Percentiles rank a stretch among this genome's conserved stretches.
Conservation (phyloP, 2,329 filamentous ascomycete genomes). For the Diaporthe sp. region DNA sequence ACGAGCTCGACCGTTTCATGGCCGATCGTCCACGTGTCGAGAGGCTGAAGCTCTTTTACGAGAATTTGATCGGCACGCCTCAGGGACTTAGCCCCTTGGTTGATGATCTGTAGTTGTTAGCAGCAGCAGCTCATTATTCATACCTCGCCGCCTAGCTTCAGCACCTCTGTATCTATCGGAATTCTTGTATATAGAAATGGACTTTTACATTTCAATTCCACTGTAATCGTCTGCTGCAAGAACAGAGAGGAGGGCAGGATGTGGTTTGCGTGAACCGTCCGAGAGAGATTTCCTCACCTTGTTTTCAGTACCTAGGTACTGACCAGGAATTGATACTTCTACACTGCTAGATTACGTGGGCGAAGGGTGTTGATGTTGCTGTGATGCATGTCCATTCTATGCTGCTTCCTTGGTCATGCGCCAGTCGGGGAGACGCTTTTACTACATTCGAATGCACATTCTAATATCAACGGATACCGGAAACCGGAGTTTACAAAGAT, state of each 20-base stretch:
- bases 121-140: background rate
- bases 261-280: background rate
- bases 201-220: background rate
- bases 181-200: background rate
- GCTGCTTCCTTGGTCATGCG: background rate
- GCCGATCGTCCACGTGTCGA: background rate
- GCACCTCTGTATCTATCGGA: background rate
- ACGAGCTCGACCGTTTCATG: background rate
- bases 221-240: background rate
- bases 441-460: background rate
- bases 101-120: background rate
- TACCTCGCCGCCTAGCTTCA: background rate
- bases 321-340: background rate
- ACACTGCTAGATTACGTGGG: background rate
- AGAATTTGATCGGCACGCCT: background rate
- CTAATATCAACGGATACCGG: too few relatives aligned
- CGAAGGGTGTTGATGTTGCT: background rate
- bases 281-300: background rate
- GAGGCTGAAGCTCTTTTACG: background rate
- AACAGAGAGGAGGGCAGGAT: too few relatives aligned
- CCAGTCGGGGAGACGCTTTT: background rate
- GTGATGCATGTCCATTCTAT: background rate
- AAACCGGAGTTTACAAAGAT: background rate
- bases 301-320: rapidly evolving
- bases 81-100: background rate